Evolutionary conservation across 306 rosid species (phyloP).

Genomic region (Cicer chorassanicum): DNA sequence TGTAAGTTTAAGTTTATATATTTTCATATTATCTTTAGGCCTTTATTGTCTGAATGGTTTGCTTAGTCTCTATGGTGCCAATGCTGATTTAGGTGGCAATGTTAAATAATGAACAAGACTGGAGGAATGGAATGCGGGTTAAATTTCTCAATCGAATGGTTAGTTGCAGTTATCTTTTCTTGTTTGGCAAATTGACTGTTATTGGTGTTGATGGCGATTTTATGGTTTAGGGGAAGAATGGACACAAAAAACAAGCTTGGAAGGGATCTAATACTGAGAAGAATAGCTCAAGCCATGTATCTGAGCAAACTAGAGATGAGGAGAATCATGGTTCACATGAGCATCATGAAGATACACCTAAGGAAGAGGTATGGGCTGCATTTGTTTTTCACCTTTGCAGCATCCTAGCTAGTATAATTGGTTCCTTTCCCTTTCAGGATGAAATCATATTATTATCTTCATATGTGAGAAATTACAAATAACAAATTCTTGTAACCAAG

Average conservation of each 20-base stretch:
- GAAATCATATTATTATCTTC: slow-evolving; percentile 18
- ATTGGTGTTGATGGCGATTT: slow-evolving; percentile 39
- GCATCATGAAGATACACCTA: slow-evolving; percentile 65
- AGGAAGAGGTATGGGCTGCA: slow-evolving; percentile 68
- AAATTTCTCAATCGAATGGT: slow-evolving; percentile 82
- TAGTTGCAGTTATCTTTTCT: slow-evolving; percentile 23
- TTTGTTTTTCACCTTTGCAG: slow-evolving; percentile 1
- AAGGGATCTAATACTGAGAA: slow-evolving; percentile 72
- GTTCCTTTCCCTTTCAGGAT: neutral
- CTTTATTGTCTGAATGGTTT: slow-evolving; percentile 27
- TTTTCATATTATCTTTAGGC: slow-evolving; percentile 26
- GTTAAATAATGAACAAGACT: slow-evolving; percentile 78
- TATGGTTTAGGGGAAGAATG: slow-evolving; percentile 66
- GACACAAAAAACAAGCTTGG: slow-evolving; percentile 71
- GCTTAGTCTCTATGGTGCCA: slow-evolving; percentile 30
- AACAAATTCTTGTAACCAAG: neutral
- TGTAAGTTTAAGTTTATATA: slow-evolving; percentile 60
- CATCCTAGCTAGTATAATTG: neutral
- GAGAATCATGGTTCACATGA: slow-evolving; percentile 66
- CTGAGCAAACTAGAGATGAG: slow-evolving; percentile 67
- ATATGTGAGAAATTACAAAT: slow-evolving; percentile 10
- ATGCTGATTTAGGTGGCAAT: slow-evolving; percentile 66
- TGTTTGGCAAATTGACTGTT: slow-evolving; percentile 13
- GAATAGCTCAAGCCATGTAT: slow-evolving; percentile 51
- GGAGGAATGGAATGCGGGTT: slow-evolving; percentile 97